phyloP scores from a whole-genome alignment of 2,329 filamentous ascomycete genomes.

The Lachnellula arida region DNA sequence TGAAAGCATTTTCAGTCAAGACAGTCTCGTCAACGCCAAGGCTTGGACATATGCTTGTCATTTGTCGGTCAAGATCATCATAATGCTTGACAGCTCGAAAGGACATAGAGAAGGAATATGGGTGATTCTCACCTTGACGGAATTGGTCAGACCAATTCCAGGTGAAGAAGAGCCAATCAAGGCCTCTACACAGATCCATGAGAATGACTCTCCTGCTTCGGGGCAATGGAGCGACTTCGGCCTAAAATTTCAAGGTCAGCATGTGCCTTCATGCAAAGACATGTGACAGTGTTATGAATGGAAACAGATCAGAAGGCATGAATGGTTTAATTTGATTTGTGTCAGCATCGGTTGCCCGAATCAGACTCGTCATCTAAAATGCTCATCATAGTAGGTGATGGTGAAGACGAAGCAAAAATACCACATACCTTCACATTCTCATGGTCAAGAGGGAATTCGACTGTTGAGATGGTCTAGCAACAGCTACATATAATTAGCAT shows the following conservation, averaged over 20 bases:
- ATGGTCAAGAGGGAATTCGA: background rate
- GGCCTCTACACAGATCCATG: no score
- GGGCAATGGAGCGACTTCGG: no score
- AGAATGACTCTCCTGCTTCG: no score
- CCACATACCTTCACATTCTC: slow-evolving; percentile 10
- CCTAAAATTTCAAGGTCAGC: slow-evolving; percentile 14
- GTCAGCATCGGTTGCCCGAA: slow-evolving; percentile 68
- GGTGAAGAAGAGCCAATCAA: no score
- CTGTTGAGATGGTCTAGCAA: background rate
- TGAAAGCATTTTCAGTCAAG: slow-evolving; percentile 41
- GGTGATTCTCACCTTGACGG: slow-evolving; percentile 1
- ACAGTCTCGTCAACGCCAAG: slow-evolving; percentile 51
- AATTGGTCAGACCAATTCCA: background rate
- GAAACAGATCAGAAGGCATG: slow-evolving; percentile 55
- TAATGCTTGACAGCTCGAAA: slow-evolving; percentile 36
- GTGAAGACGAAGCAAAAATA: slow-evolving; percentile 7
- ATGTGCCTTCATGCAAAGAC: slow-evolving; percentile 4
- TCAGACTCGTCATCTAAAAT: slow-evolving; percentile 75
- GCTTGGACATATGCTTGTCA: slow-evolving; percentile 99
- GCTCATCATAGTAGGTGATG: slow-evolving; percentile 41
- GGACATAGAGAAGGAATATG: slow-evolving; percentile 17
- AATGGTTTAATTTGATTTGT: slow-evolving; percentile 65
- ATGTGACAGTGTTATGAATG: background rate
- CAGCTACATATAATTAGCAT: background rate
- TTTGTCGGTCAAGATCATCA: slow-evolving; percentile 81